A percentile compares a stretch with the other conserved stretches of the same genome.
phyloP scores from a whole-genome alignment of 1,284 basidiomycete species.

The Ceratobasidium sp. region DNA sequence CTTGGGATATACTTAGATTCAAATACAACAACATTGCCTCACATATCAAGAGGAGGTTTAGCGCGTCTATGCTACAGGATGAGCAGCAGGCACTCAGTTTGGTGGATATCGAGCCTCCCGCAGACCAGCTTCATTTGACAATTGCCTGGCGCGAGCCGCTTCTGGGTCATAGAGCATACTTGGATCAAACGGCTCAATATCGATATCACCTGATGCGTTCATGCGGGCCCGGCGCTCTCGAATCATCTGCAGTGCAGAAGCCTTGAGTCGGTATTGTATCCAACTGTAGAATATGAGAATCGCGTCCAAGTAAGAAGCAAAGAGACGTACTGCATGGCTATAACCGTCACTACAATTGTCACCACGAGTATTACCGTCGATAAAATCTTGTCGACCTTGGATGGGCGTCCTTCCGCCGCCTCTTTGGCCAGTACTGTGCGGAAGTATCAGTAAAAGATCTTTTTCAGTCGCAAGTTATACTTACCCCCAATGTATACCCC shows the following conservation, averaged over 20 bases:
- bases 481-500: conserved; percentile 32
- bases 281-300: neutral
- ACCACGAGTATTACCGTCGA: conserved; percentile 14
- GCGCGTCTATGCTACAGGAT: no score
- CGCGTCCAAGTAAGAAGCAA: neutral
- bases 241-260: conserved; percentile 8
- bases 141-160: neutral
- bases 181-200: conserved; percentile 19
- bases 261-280: neutral
- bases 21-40: no score
- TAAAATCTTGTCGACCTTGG: neutral
- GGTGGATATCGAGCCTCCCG: no score
- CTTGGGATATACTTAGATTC: neutral
- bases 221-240: conserved; percentile 29
- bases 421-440: conserved; percentile 1
- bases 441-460: neutral
- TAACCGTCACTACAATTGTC: conserved; percentile 18
- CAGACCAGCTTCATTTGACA: neutral
- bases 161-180: conserved; percentile 10
- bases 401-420: conserved; percentile 11
- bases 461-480: neutral
- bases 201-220: neutral
- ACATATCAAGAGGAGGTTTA: no score
- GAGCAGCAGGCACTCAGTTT: no score
- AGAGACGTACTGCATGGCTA: neutral